Conservation (phyloP, 2,329 filamentous ascomycete species). For the Botrytis tulipae region DNA sequence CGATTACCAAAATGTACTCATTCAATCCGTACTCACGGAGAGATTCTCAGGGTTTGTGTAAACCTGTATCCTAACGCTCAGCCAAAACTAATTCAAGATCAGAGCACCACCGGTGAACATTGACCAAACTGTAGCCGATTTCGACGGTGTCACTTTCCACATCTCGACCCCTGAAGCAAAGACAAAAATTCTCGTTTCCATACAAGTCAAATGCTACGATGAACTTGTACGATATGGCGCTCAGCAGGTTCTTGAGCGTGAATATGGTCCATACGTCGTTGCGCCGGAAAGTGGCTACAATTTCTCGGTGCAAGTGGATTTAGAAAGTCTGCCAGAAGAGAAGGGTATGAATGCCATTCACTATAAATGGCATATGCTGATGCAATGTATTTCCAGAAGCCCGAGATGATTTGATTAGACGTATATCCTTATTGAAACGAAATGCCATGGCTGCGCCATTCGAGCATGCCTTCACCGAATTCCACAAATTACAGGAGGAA, state of each 20-base stretch:
- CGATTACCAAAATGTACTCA: conserved; percentile 98
- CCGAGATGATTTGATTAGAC: conserved; percentile 79
- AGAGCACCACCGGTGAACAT: conserved; percentile 85
- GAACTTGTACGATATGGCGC: conserved; percentile 94
- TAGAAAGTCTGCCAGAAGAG: conserved; percentile 80
- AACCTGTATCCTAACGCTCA: neutral
- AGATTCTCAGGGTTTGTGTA: conserved; percentile 58
- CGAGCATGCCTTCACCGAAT: conserved; percentile 93
- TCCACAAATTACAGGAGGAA: conserved; percentile 80
- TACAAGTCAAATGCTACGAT: conserved; percentile 90
- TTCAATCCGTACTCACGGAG: conserved; percentile 93
- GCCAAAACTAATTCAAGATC: conserved; percentile 34
- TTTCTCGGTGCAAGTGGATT: conserved; percentile 87
- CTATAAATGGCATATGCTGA: conserved; percentile 19
- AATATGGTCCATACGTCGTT: conserved; percentile 92
- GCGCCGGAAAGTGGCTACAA: conserved; percentile 87
- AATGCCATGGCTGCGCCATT: conserved; percentile 99
- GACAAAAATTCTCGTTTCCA: conserved; percentile 89
- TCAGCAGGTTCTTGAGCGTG: conserved; percentile 83
- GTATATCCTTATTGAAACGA: conserved; percentile 89
- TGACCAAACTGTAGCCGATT: conserved; percentile 98
- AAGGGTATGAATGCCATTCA: conserved; percentile 54
- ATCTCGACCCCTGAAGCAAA: conserved; percentile 94
- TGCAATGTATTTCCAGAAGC: conserved; percentile 52
- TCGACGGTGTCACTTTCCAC: conserved; percentile 98